These are phyloP conservation scores for Colletotrichum eleusines DNA, from an alignment of 2,329 filamentous ascomycete species.

Conservation along the genomic window DNA sequence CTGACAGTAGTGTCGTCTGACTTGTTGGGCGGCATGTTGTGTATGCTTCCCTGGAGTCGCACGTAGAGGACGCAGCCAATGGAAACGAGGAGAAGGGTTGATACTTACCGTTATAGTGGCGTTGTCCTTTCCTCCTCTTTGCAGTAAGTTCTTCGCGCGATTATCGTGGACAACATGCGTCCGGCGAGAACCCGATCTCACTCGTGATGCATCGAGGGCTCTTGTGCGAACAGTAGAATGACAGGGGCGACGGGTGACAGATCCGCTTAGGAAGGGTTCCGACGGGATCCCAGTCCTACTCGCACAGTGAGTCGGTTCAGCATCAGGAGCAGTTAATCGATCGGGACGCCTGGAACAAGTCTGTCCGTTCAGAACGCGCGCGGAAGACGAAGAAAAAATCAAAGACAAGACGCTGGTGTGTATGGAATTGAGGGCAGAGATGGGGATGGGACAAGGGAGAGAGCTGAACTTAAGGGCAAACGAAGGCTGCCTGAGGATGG, in stretches of 20 bases:
- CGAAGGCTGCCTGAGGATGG: too few relatives aligned
- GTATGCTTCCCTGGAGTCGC: too few relatives aligned
- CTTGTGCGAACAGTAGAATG: constrained; percentile 31
- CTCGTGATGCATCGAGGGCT: constrained; percentile 20
- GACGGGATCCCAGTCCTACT: neutral
- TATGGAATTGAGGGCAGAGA: too few relatives aligned
- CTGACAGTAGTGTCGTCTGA: neutral
- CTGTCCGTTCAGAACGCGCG: neutral
- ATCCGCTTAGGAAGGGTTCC: neutral
- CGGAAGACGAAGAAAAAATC: neutral
- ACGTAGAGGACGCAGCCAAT: neutral
- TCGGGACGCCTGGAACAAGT: neutral
- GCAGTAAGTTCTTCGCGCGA: neutral
- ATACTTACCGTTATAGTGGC: neutral
- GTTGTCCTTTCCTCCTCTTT: neutral
- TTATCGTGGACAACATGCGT: neutral
- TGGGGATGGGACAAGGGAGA: too few relatives aligned
- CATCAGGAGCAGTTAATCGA: neutral
- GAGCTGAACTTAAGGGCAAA: too few relatives aligned
- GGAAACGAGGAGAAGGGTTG: neutral
- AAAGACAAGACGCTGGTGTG: too few relatives aligned
- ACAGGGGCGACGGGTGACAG: constrained; percentile 12
- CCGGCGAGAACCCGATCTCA: constrained; percentile 1
- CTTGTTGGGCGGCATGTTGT: too few relatives aligned
- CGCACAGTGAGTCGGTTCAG: neutral